Evolutionary conservation across 495 filamentous ascomycete species (phyloP), one percentile per base, ranked within the genome.

Genomic region (Podospora didyma): DNA sequence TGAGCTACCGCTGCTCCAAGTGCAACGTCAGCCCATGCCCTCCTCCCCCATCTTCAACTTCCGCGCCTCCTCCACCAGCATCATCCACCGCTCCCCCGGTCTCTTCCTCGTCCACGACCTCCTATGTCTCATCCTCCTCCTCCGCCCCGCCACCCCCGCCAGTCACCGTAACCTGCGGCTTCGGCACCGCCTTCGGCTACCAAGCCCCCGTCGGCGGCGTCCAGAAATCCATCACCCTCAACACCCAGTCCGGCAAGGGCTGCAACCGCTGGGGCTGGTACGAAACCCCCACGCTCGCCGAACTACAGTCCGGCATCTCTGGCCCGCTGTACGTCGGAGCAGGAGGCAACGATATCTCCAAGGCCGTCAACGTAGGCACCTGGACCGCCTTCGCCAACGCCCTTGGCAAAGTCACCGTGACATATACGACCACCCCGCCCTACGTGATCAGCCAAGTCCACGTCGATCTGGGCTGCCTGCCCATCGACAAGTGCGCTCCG

Each of bases 221-320:
- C 14, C 28, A 1, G 11, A 53, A 51, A 6, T 61, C 58, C 16
- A 4, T 10, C 21, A 35, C 48, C 1, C 62, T 64, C 47, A 54
- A 61, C 49, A 59, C 62, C 28, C 56, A 54, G 22, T 52, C 46
- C 37, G 62, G 58, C 23, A 10, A 44, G 6, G 58, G 58, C 52
- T 64, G 58, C 62, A 64, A 64, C 45, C 48, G 62, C 0, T 65
- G 59, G 65, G 65, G 65, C 0, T 68, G 65, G 65, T 68, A 63
- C 54, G 12, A 42, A 16, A 61, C 53, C 2, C 60, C 62, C 4
- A 63, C 62, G 17, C 23, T 59, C 12, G 53, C 59, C 26, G 48
- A 61, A 35, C 54, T 68, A 7, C 56, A 58, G 16, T 20, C 12
- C 16, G 57, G 62, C 56, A 62, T 65, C 54, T 47, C 20, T 46